Evolutionary conservation across 1,284 basidiomycete species (phyloP).

Genomic region (Salmacisia buchloeana): DNA sequence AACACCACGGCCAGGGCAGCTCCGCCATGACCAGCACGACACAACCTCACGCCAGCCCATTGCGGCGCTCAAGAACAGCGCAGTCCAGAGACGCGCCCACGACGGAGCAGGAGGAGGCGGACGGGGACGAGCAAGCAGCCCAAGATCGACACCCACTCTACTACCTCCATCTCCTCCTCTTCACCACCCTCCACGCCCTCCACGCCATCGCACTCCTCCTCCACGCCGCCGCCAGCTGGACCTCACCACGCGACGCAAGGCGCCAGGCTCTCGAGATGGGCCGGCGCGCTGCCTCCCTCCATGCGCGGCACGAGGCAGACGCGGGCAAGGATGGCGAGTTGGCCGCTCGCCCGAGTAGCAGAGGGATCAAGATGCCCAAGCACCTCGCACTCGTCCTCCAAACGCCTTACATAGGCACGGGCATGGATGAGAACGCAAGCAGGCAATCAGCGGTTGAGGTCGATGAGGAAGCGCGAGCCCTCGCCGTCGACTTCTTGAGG

Average conservation of each 20-base stretch:
- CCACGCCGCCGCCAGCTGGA: neutral
- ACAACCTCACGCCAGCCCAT: no score
- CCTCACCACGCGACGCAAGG: neutral
- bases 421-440: neutral
- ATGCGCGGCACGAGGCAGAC: neutral
- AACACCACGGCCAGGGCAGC: no score
- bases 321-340: neutral
- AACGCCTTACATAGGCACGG: neutral
- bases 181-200: neutral
- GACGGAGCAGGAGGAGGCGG: no score
- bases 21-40: no score
- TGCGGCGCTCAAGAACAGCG: no score
- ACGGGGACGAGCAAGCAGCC: no score
- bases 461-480: neutral
- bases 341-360: no score
- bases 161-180: neutral
- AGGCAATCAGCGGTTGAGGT: neutral
- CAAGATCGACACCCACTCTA: no score
- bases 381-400: constrained; percentile 3
- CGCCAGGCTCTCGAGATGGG: neutral
- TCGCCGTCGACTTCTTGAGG: neutral
- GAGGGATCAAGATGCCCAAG: neutral
- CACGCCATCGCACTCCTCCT: neutral
- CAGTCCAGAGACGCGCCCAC: no score
- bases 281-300: no score